Percentiles rank a stretch among this genome's conserved stretches.
phyloP scores from a whole-genome alignment of 2,329 filamentous ascomycete genomes.

The Macrophomina phaseolina region DNA sequence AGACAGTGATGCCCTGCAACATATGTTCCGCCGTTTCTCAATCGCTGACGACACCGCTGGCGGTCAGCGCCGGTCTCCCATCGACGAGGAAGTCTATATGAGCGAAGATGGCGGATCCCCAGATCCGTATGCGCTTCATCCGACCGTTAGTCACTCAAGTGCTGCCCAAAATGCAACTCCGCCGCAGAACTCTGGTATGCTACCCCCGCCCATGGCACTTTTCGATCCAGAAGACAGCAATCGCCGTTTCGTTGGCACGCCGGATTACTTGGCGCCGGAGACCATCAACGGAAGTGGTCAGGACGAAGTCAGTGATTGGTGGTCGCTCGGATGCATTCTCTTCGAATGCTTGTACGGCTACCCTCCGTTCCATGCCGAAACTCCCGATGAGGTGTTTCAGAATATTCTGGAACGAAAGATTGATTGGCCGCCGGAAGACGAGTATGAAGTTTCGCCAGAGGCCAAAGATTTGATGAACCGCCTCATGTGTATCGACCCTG shows the following conservation, averaged over 20 bases:
- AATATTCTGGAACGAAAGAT: conserved; percentile 92
- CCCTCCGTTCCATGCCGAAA: conserved; percentile 89
- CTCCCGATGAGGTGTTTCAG: conserved; percentile 93
- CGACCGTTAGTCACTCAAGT: conserved; percentile 58
- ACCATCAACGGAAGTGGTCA: conserved; percentile 95
- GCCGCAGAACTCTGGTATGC: conserved; percentile 74
- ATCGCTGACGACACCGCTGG: conserved; percentile 60
- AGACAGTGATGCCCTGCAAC: conserved; percentile 81
- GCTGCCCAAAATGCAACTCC: conserved; percentile 63
- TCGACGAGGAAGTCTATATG: conserved; percentile 74
- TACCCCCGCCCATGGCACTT: conserved; percentile 87
- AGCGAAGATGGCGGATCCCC: conserved; percentile 74
- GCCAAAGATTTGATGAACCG: conserved; percentile 95
- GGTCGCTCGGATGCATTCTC: conserved; percentile 97
- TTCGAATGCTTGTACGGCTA: conserved; percentile 95
- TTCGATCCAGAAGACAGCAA: conserved; percentile 96
- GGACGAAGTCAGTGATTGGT: conserved; percentile 99
- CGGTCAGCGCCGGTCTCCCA: conserved; percentile 60
- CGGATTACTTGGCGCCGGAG: conserved; percentile 95
- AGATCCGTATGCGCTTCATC: conserved; percentile 72
- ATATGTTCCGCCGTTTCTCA: conserved; percentile 78
- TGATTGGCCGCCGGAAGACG: conserved; percentile 88
- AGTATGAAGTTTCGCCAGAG: conserved; percentile 76
- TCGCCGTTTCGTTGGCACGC: conserved; percentile 92
- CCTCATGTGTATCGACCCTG: conserved; percentile 83